phyloP scores from a whole-genome alignment of 2,329 filamentous ascomycete genomes.

The Hysterium pulicare region DNA sequence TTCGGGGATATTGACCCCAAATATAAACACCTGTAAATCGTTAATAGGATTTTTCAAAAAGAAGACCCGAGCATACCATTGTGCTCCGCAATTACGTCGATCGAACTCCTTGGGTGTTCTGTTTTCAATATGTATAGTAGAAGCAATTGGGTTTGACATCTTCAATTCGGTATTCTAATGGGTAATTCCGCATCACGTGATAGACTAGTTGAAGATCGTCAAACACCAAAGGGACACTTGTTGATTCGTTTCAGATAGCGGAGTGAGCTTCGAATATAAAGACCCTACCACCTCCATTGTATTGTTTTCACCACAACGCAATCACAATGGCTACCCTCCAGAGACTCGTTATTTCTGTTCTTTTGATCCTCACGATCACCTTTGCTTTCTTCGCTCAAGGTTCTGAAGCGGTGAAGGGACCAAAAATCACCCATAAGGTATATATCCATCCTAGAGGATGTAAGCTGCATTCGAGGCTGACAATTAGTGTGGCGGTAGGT shows the following conservation, averaged over 20 bases:
- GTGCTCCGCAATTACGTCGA: conserved; percentile 22
- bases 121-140: background rate
- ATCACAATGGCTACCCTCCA: conserved; percentile 71
- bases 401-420: conserved; percentile 74
- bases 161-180: background rate
- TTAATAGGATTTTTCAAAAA: conserved; percentile 14
- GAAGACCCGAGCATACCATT: conserved; percentile 2
- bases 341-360: conserved; percentile 66
- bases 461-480: conserved; percentile 1
- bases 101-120: background rate
- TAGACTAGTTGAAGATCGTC: too few species aligned
- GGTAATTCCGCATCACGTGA: background rate
- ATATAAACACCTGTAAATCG: conserved; percentile 68
- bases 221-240: too few species aligned
- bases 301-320: conserved; percentile 1
- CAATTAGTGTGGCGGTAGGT: conserved; percentile 44
- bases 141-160: background rate
- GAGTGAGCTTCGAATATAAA: background rate
- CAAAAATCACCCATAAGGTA: conserved; percentile 92
- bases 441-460: background rate
- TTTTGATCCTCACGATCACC: conserved; percentile 72
- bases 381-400: conserved; percentile 74
- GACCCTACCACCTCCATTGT: background rate
- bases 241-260: conserved; percentile 2
- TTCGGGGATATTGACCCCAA: conserved; percentile 84